Percentiles rank a stretch among this genome's conserved stretches.
phyloP scores from a whole-genome alignment of 495 filamentous ascomycete species.

The Penicillium taxi region DNA sequence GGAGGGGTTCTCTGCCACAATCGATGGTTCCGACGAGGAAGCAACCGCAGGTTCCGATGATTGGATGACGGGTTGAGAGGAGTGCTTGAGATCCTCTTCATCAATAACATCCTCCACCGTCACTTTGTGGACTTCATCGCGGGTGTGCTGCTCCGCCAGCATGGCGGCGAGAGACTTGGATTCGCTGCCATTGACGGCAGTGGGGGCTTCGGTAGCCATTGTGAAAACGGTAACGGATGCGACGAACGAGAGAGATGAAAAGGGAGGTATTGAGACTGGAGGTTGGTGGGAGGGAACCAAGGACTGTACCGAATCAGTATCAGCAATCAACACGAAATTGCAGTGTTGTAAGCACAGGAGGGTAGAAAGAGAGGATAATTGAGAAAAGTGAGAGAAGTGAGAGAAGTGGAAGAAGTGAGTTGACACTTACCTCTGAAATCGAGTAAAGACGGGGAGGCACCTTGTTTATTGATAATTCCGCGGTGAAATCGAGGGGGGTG shows the following conservation, averaged over 20 bases:
- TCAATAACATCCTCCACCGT: constrained; percentile 75
- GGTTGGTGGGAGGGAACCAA: constrained; percentile 8
- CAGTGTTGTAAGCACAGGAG: not conserved
- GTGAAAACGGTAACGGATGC: constrained; percentile 12
- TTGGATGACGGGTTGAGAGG: constrained; percentile 32
- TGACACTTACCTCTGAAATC: too few relatives aligned
- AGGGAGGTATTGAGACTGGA: constrained; percentile 1
- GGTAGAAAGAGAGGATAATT: too few relatives aligned
- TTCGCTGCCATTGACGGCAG: constrained; percentile 30
- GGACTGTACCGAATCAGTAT: constrained; percentile 15
- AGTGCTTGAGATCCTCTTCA: constrained; percentile 63
- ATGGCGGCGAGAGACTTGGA: constrained; percentile 56
- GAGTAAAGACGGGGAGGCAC: too few relatives aligned
- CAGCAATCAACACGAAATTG: constrained; percentile 4
- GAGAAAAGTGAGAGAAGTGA: not conserved
- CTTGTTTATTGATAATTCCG: constrained; percentile 8
- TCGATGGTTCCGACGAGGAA: constrained; percentile 11
- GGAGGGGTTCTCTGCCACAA: constrained; percentile 13
- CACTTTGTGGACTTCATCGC: constrained; percentile 54
- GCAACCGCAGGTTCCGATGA: constrained; percentile 15
- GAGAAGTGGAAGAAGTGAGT: not conserved
- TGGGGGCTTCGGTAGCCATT: constrained; percentile 43
- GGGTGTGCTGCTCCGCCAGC: constrained; percentile 69
- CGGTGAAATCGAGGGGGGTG: constrained; percentile 3
- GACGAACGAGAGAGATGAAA: too few relatives aligned